Evolutionary conservation across 1,284 basidiomycete species (phyloP).

Genomic region (Apiotrichum gamsii): DNA sequence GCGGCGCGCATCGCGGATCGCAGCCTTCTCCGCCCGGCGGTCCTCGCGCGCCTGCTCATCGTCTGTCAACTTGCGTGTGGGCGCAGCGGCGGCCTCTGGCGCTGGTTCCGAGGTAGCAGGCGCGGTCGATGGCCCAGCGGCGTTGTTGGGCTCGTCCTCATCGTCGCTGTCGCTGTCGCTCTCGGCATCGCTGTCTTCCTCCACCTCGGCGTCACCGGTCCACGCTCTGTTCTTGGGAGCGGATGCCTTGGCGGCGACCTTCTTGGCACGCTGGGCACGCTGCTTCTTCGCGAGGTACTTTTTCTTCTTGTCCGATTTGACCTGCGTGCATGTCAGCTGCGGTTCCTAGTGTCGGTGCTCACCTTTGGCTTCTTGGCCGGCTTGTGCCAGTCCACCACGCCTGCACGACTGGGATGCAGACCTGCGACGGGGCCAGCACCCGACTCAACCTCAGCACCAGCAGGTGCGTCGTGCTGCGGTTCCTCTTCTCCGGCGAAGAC

Average conservation of each 20-base stretch:
- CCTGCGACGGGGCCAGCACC: neutral
- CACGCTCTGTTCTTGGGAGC: slow-evolving; percentile 40
- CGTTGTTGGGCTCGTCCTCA: slow-evolving; percentile 9
- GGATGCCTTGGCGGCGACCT: slow-evolving; percentile 46
- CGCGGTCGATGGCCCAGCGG: neutral
- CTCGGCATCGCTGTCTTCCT: slow-evolving; percentile 16
- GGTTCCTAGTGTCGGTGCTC: too few species aligned
- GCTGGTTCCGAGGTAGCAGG: neutral
- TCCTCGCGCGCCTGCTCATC: slow-evolving; percentile 7
- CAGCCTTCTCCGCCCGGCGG: slow-evolving; percentile 12
- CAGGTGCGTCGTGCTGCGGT: neutral
- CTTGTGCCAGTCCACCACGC: slow-evolving; percentile 1
- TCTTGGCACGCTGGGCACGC: slow-evolving; percentile 55
- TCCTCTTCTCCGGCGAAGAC: slow-evolving; percentile 14
- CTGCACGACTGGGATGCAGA: slow-evolving; percentile 11
- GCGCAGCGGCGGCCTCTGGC: neutral
- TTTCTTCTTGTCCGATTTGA: slow-evolving; percentile 53
- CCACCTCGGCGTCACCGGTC: slow-evolving; percentile 10
- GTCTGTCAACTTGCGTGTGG: neutral
- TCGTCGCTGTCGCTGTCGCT: neutral
- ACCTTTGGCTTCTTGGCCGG: slow-evolving; percentile 27
- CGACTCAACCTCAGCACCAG: neutral
- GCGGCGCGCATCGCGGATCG: slow-evolving; percentile 7
- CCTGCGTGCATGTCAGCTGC: too few species aligned
- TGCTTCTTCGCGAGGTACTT: slow-evolving; percentile 63